Percentiles rank a stretch among this genome's conserved stretches.
Conservation (phyloP, 305 asterid species). For the Lippia alba region DNA sequence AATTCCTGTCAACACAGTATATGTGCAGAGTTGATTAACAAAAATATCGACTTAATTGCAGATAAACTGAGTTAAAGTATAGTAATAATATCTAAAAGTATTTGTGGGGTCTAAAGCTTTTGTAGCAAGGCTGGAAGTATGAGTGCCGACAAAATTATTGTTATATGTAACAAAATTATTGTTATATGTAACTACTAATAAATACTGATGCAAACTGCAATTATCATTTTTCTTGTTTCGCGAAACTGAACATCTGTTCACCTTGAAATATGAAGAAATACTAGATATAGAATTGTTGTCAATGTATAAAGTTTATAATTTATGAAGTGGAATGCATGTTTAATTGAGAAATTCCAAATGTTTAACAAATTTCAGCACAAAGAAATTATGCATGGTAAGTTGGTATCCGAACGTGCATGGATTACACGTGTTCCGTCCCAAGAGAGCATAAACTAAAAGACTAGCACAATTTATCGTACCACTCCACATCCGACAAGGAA, state of each 20-base stretch:
- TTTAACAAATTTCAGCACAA: background rate
- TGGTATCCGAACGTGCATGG: background rate
- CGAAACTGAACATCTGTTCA: background rate
- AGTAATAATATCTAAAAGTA: background rate
- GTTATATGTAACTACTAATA: background rate
- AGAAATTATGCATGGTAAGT: background rate
- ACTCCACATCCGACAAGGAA: background rate
- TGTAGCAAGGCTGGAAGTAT: background rate
- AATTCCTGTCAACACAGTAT: conserved; percentile 36
- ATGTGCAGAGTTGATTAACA: conserved; percentile 11
- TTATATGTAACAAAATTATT: background rate
- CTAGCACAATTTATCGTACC: background rate
- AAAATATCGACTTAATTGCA: background rate
- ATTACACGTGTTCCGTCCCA: conserved; percentile 5
- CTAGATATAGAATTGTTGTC: too few species aligned
- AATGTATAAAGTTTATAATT: too few species aligned
- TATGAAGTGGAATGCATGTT: background rate
- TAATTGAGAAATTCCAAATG: background rate
- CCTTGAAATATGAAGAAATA: too few species aligned
- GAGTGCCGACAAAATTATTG: conserved; percentile 1
- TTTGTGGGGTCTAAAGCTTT: background rate
- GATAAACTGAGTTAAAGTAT: background rate
- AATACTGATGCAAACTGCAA: background rate
- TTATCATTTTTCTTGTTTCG: background rate
- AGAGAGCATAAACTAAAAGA: background rate